Percentiles rank a stretch among this genome's conserved stretches.
phyloP scores from a whole-genome alignment of 1,284 basidiomycete genomes.

The Leccinum pachyderme region DNA sequence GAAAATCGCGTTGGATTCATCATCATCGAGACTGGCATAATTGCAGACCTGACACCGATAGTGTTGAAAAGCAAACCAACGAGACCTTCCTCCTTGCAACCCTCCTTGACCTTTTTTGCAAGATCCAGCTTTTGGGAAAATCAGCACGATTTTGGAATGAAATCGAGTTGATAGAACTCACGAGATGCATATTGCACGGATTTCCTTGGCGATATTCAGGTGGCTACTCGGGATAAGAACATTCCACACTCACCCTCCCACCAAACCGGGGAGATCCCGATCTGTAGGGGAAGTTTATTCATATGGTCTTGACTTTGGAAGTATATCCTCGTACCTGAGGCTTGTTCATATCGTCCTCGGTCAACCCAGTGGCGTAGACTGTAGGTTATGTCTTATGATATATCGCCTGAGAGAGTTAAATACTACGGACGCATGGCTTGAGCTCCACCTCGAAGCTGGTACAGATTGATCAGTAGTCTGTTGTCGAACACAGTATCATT shows the following conservation, averaged over 20 bases:
- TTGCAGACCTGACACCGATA: conserved; percentile 68
- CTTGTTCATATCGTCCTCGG: conserved; percentile 79
- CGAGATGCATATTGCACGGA: conserved; percentile 79
- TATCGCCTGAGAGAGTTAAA: neutral
- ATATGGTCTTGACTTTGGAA: neutral
- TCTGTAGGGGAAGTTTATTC: conserved; percentile 39
- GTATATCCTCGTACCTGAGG: conserved; percentile 57
- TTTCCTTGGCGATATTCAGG: conserved; percentile 50
- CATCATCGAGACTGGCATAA: neutral
- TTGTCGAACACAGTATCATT: neutral
- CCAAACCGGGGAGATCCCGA: conserved; percentile 84
- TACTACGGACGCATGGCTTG: conserved; percentile 74
- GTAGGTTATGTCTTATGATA: conserved; percentile 6
- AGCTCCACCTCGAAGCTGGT: conserved; percentile 66
- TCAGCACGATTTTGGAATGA: conserved; percentile 8
- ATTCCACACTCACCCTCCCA: conserved; percentile 66
- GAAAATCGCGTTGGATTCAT: conserved; percentile 1
- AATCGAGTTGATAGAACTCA: conserved; percentile 32
- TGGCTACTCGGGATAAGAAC: neutral
- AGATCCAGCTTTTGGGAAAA: conserved; percentile 59
- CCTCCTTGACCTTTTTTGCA: conserved; percentile 71
- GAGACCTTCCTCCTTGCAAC: conserved; percentile 72
- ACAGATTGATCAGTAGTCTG: conserved; percentile 1
- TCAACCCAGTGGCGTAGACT: conserved; percentile 78
- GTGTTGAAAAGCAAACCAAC: conserved; percentile 80